Evolutionary conservation across 1,284 basidiomycete genomes (phyloP).

Genomic region (Ustilago shanxiensis): DNA sequence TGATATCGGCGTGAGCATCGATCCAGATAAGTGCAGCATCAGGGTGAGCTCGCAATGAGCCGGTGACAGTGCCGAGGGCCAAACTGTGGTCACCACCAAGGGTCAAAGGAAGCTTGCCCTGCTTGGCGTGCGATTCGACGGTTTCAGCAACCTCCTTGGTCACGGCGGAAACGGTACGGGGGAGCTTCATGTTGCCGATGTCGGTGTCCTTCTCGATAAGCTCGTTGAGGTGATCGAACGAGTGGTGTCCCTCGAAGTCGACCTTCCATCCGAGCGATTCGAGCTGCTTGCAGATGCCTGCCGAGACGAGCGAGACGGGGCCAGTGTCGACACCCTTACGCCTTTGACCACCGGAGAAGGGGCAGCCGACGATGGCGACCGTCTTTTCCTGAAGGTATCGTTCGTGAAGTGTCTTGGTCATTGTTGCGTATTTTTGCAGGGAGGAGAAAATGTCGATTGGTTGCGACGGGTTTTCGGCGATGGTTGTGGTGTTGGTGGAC

Average conservation of each 20-base stretch:
- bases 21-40: slow-evolving; percentile 87
- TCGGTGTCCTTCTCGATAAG: slow-evolving; percentile 52
- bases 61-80: slow-evolving; percentile 72
- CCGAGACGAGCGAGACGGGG: slow-evolving; percentile 61
- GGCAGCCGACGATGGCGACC: slow-evolving; percentile 65
- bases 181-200: slow-evolving; percentile 65
- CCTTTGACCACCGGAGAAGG: slow-evolving; percentile 66
- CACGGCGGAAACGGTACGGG: slow-evolving; percentile 74
- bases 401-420: slow-evolving; percentile 48
- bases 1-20: slow-evolving; percentile 83
- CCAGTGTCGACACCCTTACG: slow-evolving; percentile 67
- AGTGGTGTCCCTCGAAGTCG: slow-evolving; percentile 86
- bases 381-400: slow-evolving; percentile 54
- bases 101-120: slow-evolving; percentile 87
- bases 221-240: slow-evolving; percentile 81
- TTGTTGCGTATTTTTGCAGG: slow-evolving; percentile 5
- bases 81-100: slow-evolving; percentile 97
- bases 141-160: slow-evolving; percentile 82
- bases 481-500: neutral
- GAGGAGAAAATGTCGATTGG: neutral
- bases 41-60: slow-evolving; percentile 72
- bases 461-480: neutral
- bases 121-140: slow-evolving; percentile 81
- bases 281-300: slow-evolving; percentile 65
- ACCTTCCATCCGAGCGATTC: slow-evolving; percentile 86